phyloP scores from a whole-genome alignment of 108 stramenopile genomes.

The Cyclotella atomus region DNA sequence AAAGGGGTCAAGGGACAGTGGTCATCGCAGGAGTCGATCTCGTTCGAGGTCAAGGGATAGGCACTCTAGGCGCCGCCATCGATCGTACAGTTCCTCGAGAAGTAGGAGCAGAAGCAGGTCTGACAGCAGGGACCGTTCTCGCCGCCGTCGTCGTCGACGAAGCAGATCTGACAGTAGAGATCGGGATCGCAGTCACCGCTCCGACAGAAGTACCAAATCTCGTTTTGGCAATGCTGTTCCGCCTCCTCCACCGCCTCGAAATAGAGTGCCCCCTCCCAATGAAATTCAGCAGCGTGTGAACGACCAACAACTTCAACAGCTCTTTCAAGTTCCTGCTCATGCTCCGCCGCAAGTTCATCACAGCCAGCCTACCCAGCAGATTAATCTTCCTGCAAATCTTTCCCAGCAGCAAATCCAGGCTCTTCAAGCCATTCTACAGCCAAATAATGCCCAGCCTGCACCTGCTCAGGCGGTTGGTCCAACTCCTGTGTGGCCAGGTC shows the following conservation, averaged over 20 bases:
- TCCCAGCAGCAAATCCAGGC: constrained; percentile 5
- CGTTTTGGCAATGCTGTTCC: too few relatives aligned
- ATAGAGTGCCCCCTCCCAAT: constrained; percentile 5
- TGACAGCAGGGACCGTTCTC: neutral
- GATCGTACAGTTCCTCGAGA: neutral
- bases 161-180: constrained; percentile 17
- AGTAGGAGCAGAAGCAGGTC: constrained; percentile 38
- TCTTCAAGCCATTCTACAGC: constrained; percentile 15
- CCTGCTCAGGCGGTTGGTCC: neutral
- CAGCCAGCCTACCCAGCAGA: constrained; percentile 13
- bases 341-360: constrained; percentile 20
- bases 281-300: neutral
- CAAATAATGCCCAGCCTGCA: neutral
- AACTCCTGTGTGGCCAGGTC: neutral
- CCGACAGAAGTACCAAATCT: too few relatives aligned
- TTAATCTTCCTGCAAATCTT: constrained; percentile 4
- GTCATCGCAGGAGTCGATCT: constrained; percentile 11
- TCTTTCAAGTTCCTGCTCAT: constrained; percentile 24
- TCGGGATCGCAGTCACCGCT: constrained; percentile 17
- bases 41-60: neutral
- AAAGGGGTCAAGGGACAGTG: constrained; percentile 11
- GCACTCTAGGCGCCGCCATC: constrained; percentile 5
- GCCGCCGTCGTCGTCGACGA: constrained; percentile 17
- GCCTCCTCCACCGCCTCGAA: constrained; percentile 4
- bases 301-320: constrained; percentile 39